A percentile compares a stretch with the other conserved stretches of the same genome.
These are phyloP conservation scores for Talaromyces sp. DNA, from an alignment of 2,329 filamentous ascomycete species.

Conservation along the genomic window DNA sequence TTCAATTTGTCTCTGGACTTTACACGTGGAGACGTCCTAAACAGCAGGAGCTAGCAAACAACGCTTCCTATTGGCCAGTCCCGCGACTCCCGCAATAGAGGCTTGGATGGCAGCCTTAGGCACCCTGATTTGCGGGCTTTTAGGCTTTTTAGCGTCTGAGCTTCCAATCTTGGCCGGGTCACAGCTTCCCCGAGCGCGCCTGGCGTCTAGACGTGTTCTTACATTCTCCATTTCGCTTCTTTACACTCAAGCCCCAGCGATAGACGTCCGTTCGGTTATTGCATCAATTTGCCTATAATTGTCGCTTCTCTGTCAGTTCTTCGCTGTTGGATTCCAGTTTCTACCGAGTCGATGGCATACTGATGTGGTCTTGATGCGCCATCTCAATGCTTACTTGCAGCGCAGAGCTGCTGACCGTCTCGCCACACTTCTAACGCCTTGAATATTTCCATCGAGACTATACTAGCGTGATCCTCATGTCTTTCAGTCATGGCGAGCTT, in stretches of 20 bases:
- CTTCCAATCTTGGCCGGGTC: not conserved
- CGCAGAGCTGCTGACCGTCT: not conserved
- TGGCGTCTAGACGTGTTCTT: not conserved
- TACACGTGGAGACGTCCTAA: constrained; percentile 9
- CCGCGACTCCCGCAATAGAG: not conserved
- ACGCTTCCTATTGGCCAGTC: constrained; percentile 5
- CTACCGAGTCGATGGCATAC: not conserved
- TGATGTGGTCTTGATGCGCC: not conserved
- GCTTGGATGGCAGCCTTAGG: not conserved
- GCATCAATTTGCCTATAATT: too few relatives aligned
- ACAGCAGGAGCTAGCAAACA: not conserved
- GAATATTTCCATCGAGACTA: not conserved
- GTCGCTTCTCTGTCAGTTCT: not conserved
- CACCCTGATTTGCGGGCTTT: not conserved
- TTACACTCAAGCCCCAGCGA: not conserved
- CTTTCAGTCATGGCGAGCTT: constrained; percentile 54
- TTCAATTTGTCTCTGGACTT: constrained; percentile 3
- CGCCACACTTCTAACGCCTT: not conserved
- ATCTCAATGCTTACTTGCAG: not conserved
- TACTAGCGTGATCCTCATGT: constrained; percentile 7
- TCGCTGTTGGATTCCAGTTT: not conserved
- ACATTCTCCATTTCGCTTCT: not conserved
- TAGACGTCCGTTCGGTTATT: too few relatives aligned
- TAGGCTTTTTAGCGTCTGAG: not conserved
- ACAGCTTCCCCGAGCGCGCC: constrained; percentile 5